These are phyloP conservation scores for Blastobotrys buckinghamii DNA, from an alignment of 1,139 yeast species.

Conservation along the genomic window DNA sequence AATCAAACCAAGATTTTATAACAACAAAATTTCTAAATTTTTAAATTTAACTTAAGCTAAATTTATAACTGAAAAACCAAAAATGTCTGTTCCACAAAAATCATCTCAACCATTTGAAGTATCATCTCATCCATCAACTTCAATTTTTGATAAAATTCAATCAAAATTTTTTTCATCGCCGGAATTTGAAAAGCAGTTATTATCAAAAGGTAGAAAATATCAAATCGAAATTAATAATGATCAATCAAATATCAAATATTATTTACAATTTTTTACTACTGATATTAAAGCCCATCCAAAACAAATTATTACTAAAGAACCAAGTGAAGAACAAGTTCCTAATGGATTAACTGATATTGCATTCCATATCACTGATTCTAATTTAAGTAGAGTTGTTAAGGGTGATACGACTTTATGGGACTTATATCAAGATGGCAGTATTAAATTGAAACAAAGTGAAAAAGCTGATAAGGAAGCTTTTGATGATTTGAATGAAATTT, in stretches of 20 bases:
- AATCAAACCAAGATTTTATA: too few species aligned
- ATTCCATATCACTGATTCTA: background rate
- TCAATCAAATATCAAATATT: background rate
- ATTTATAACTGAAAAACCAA: background rate
- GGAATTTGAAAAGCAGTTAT: background rate
- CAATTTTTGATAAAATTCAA: slow-evolving; percentile 1
- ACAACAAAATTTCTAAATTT: background rate
- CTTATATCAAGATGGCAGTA: background rate
- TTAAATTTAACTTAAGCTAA: background rate
- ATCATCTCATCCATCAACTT: background rate
- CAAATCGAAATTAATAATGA: background rate
- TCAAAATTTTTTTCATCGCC: background rate
- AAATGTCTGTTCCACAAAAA: background rate
- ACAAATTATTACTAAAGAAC: background rate
- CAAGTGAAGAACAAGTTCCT: background rate
- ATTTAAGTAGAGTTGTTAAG: background rate
- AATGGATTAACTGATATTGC: background rate
- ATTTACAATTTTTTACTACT: background rate
- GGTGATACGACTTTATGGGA: background rate
- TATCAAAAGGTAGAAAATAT: background rate
- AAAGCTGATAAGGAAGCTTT: background rate
- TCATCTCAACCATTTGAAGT: background rate
- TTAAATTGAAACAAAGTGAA: background rate
- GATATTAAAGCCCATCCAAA: background rate
- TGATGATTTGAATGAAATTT: slow-evolving; percentile 2